A percentile compares a stretch with the other conserved stretches of the same genome.
These are phyloP conservation scores for Tolypocladium endophyticum DNA, from an alignment of 2,329 filamentous ascomycete species.

Conservation along the genomic window DNA sequence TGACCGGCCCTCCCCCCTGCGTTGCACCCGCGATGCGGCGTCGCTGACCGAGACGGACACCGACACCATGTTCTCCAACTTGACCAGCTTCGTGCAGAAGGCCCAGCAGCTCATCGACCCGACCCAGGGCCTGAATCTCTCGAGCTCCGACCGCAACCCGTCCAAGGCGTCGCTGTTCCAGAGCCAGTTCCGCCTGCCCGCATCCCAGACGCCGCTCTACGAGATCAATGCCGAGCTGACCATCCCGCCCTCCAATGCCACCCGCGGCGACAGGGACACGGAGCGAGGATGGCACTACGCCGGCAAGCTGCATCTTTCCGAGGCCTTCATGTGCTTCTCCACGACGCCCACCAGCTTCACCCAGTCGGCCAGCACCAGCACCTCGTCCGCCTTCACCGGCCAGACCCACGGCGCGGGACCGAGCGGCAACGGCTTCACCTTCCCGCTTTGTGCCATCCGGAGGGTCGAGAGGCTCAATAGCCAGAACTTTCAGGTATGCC, in stretches of 20 bases:
- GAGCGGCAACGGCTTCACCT: slow-evolving; percentile 88
- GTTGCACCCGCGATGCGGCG: slow-evolving; percentile 27
- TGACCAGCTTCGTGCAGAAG: slow-evolving; percentile 82
- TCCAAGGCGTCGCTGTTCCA: slow-evolving; percentile 91
- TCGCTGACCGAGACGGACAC: slow-evolving; percentile 15
- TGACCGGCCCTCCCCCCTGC: background rate
- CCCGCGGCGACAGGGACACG: slow-evolving; percentile 59
- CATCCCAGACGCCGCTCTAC: slow-evolving; percentile 84
- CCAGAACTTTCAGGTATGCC: slow-evolving; percentile 62
- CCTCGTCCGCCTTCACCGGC: slow-evolving; percentile 77
- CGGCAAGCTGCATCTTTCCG: slow-evolving; percentile 86
- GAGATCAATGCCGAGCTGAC: slow-evolving; percentile 96
- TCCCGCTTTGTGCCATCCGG: slow-evolving; percentile 84
- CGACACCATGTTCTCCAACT: slow-evolving; percentile 47
- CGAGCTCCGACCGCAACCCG: slow-evolving; percentile 67
- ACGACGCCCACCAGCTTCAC: slow-evolving; percentile 84
- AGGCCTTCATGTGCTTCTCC: slow-evolving; percentile 93
- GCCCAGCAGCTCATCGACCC: slow-evolving; percentile 92
- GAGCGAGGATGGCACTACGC: slow-evolving; percentile 78
- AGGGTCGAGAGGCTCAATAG: slow-evolving; percentile 89
- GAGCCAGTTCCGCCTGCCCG: slow-evolving; percentile 89
- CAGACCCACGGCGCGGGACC: slow-evolving; percentile 89
- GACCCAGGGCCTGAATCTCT: slow-evolving; percentile 62
- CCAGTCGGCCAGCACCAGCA: slow-evolving; percentile 65
- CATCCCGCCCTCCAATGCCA: slow-evolving; percentile 62